Evolutionary conservation across 495 filamentous ascomycete species (phyloP).

Genomic region (Aeminium ludgeri): DNA sequence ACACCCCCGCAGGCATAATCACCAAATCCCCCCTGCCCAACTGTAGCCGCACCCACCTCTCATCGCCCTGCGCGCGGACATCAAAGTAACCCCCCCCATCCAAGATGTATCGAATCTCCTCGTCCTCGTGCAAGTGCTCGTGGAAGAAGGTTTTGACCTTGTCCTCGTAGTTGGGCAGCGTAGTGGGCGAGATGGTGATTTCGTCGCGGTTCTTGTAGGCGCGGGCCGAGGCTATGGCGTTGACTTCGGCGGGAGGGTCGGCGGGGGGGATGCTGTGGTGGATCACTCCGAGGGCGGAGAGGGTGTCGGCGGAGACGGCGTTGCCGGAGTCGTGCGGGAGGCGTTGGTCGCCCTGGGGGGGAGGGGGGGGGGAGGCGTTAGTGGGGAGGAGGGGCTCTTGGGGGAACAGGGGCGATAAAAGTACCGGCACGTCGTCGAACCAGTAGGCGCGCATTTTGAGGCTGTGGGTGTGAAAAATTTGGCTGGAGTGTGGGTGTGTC

Average conservation of each 20-base stretch:
- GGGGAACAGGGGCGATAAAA: too few relatives aligned
- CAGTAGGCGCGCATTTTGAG: too few relatives aligned
- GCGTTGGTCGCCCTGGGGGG: constrained; percentile 78
- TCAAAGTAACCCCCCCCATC: constrained; percentile 90
- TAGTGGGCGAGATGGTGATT: constrained; percentile 70
- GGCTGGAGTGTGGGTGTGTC: too few relatives aligned
- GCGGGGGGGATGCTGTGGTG: constrained; percentile 54
- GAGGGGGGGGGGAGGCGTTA: constrained; percentile 7
- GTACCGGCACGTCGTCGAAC: too few relatives aligned
- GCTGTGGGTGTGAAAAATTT: too few relatives aligned
- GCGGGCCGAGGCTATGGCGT: constrained; percentile 48
- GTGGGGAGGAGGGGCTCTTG: too few relatives aligned
- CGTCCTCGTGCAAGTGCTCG: constrained; percentile 95
- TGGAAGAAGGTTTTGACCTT: constrained; percentile 88
- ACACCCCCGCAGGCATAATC: constrained; percentile 90
- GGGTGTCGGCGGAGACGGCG: constrained; percentile 37
- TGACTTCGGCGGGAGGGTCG: constrained; percentile 22
- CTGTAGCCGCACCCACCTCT: constrained; percentile 72
- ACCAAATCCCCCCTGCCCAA: constrained; percentile 60
- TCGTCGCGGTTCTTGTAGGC: constrained; percentile 91
- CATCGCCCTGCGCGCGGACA: constrained; percentile 57
- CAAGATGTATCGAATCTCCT: constrained; percentile 95
- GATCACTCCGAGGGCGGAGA: constrained; percentile 58
- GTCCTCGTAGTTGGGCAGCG: constrained; percentile 71
- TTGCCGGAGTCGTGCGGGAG: constrained; percentile 72